phyloP scores from a whole-genome alignment of 768 basidiomycete species.

The Pisolithus microcarpus region DNA sequence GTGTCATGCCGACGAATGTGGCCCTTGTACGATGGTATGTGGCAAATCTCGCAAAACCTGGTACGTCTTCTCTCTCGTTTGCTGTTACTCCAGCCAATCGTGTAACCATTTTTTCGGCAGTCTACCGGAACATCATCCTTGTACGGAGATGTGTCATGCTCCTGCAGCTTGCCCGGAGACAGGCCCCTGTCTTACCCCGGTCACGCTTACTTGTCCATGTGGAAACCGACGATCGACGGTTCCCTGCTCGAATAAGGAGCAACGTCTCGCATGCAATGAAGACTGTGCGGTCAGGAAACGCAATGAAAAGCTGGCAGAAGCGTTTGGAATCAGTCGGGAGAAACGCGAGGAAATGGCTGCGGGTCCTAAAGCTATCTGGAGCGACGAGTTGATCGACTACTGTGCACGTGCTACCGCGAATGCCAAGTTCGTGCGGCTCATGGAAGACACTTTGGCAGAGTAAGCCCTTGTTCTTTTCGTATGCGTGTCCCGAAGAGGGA shows the following conservation, averaged over 20 bases:
- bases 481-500: slow-evolving; percentile 9
- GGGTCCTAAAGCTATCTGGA: slow-evolving; percentile 42
- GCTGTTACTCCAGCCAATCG: neutral
- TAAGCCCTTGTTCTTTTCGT: slow-evolving; percentile 33
- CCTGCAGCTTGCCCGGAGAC: slow-evolving; percentile 79
- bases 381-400: slow-evolving; percentile 51
- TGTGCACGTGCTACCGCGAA: slow-evolving; percentile 50
- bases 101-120: slow-evolving; percentile 26
- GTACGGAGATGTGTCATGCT: slow-evolving; percentile 76
- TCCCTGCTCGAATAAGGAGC: slow-evolving; percentile 49
- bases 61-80: slow-evolving; percentile 32
- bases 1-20: slow-evolving; percentile 83
- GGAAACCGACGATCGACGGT: slow-evolving; percentile 71
- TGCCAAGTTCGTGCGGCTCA: slow-evolving; percentile 57
- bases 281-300: slow-evolving; percentile 83
- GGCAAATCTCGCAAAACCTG: slow-evolving; percentile 84
- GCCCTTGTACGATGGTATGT: slow-evolving; percentile 67
- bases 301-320: slow-evolving; percentile 84
- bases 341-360: slow-evolving; percentile 27
- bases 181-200: slow-evolving; percentile 62
- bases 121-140: slow-evolving; percentile 66
- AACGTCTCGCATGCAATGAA: slow-evolving; percentile 64
- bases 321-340: slow-evolving; percentile 73
- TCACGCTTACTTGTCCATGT: slow-evolving; percentile 74
- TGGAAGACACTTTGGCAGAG: slow-evolving; percentile 80